phyloP scores from a whole-genome alignment of 2,329 filamentous ascomycete genomes.

The Alternaria hordeiaustralica region DNA sequence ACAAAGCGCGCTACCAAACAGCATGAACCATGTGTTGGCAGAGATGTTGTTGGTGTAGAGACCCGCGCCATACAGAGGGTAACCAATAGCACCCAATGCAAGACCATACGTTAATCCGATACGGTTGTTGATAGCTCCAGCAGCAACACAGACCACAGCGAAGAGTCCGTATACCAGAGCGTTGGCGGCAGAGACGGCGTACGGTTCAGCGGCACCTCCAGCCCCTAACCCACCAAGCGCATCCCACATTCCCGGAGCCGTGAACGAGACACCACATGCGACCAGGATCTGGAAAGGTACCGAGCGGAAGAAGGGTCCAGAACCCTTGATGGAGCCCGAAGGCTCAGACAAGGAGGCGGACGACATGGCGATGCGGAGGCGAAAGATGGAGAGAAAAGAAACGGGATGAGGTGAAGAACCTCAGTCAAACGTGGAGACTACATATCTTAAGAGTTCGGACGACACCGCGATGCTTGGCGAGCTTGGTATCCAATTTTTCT shows the following conservation, averaged over 20 bases:
- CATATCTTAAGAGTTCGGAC: conserved; percentile 8
- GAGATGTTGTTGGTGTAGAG: conserved; percentile 50
- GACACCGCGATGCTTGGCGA: not conserved
- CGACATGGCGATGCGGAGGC: conserved; percentile 14
- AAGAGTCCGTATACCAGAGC: conserved; percentile 44
- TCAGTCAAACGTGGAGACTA: not conserved
- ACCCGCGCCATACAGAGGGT: conserved; percentile 51
- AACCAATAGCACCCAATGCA: conserved; percentile 53
- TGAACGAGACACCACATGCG: conserved; percentile 44
- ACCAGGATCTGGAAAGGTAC: conserved; percentile 44
- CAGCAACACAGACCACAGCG: conserved; percentile 39
- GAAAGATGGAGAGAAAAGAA: not conserved
- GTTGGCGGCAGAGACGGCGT: conserved; percentile 43
- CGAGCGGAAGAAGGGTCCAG: conserved; percentile 38
- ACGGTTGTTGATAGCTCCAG: conserved; percentile 48
- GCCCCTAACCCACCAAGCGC: conserved; percentile 42
- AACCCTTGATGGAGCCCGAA: conserved; percentile 20
- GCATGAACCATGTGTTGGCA: conserved; percentile 51
- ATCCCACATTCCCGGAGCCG: conserved; percentile 46
- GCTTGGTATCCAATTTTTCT: conserved; percentile 15
- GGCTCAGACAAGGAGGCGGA: conserved; percentile 13
- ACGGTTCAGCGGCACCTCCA: conserved; percentile 44
- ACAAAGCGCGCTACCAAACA: conserved; percentile 48
- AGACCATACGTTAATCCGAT: conserved; percentile 45
- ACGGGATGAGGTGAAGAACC: not conserved